phyloP scores from a whole-genome alignment of 495 filamentous ascomycete genomes.

The Amniculicola lignicola region DNA sequence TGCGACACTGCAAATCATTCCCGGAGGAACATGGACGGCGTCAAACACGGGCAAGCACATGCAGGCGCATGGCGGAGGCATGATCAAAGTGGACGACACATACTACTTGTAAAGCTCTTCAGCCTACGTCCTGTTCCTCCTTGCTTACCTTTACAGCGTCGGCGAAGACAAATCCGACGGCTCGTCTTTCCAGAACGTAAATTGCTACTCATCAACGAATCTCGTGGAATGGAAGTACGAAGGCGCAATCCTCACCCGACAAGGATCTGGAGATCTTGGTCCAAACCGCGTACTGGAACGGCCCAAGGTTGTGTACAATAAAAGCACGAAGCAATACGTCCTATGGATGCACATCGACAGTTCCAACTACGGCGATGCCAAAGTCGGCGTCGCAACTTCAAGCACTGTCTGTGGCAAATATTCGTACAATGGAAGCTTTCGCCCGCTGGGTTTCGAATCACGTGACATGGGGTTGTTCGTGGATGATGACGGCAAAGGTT shows the following conservation, averaged over 20 bases:
- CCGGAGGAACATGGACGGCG: constrained; percentile 35
- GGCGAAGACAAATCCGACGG: constrained; percentile 66
- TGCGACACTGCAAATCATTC: constrained; percentile 30
- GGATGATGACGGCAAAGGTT: constrained; percentile 58
- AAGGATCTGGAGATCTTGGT: constrained; percentile 55
- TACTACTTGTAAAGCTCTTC: constrained; percentile 41
- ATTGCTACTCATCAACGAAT: constrained; percentile 56
- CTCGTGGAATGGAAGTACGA: constrained; percentile 62
- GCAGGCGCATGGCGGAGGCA: constrained; percentile 55
- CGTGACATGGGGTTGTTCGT: constrained; percentile 63
- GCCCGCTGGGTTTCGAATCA: constrained; percentile 53
- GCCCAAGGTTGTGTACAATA: constrained; percentile 63
- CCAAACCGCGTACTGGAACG: constrained; percentile 61
- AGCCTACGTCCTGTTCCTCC: background rate
- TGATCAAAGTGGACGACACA: constrained; percentile 52
- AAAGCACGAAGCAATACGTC: constrained; percentile 52
- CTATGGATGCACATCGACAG: constrained; percentile 67
- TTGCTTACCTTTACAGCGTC: constrained; percentile 48
- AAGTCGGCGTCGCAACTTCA: constrained; percentile 60
- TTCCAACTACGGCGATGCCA: constrained; percentile 60
- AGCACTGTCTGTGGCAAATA: constrained; percentile 59
- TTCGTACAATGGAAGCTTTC: constrained; percentile 43
- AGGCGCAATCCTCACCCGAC: constrained; percentile 52
- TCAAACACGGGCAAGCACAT: constrained; percentile 53
- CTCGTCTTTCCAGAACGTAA: constrained; percentile 57